These are phyloP conservation scores for Circinella minor DNA, from an alignment of 371 early-diverging fungal species.

Conservation along the genomic window DNA sequence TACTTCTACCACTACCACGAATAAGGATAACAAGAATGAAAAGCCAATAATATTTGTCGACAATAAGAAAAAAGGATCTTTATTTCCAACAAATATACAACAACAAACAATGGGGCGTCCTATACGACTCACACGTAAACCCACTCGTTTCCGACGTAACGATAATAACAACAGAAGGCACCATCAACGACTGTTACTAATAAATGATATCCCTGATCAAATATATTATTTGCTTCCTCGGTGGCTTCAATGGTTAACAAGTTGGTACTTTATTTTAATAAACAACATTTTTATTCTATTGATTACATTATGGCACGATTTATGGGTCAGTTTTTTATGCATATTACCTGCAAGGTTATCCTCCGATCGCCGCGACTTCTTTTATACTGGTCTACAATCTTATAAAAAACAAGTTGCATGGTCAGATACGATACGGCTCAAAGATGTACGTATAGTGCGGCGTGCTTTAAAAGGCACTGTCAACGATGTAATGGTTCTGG, in stretches of 20 bases:
- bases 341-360: conserved; percentile 13
- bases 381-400: conserved; percentile 34
- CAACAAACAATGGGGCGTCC: not conserved
- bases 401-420: conserved; percentile 38
- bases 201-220: conserved; percentile 10
- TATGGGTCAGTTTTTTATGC: conserved; percentile 13
- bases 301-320: conserved; percentile 21
- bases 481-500: conserved; percentile 44
- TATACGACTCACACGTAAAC: too few relatives aligned
- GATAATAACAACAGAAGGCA: not conserved
- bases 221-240: conserved; percentile 2
- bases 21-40: not conserved
- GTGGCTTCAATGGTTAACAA: conserved; percentile 5
- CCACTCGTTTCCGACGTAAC: not conserved
- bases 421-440: conserved; percentile 34
- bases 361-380: conserved; percentile 26
- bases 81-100: not conserved
- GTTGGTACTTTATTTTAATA: not conserved
- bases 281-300: not conserved
- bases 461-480: conserved; percentile 35
- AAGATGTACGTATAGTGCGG: conserved; percentile 32
- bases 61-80: not conserved
- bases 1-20: not conserved
- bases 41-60: not conserved
- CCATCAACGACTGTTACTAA: not conserved